phyloP scores from a whole-genome alignment of 2,329 filamentous ascomycete species.

The Emmonsia crescens region DNA sequence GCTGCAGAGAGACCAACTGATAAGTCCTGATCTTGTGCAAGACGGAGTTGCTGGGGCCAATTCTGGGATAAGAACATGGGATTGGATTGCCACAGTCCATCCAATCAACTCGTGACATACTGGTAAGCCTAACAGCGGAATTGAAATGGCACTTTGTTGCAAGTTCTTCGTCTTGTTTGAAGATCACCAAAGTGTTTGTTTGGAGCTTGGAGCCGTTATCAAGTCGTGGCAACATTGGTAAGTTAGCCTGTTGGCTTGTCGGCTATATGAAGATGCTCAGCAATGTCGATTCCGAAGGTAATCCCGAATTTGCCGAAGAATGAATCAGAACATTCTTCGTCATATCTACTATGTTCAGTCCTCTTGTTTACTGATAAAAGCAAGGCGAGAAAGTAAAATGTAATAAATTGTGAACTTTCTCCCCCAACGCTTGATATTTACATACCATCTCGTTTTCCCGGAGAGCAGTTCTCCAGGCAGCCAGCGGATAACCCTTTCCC shows the following conservation, averaged over 20 bases:
- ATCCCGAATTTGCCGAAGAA: neutral
- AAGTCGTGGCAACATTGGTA: neutral
- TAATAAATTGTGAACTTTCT: neutral
- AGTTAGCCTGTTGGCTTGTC: neutral
- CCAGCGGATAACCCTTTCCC: neutral
- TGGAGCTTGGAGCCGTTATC: neutral
- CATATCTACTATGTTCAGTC: neutral
- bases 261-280: neutral
- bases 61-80: neutral
- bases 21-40: neutral
- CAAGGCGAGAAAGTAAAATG: neutral
- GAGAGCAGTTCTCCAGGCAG: neutral
- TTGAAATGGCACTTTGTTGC: neutral
- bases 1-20: neutral
- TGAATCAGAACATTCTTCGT: no score
- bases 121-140: neutral
- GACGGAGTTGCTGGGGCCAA: neutral
- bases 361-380: neutral
- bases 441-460: neutral
- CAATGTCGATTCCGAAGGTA: neutral
- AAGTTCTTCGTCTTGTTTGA: neutral
- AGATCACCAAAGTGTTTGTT: neutral
- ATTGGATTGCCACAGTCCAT: neutral
- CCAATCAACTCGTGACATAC: neutral
- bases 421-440: neutral